A percentile compares a stretch with the other conserved stretches of the same genome.
These are phyloP conservation scores for Calonectria honghensis DNA, from an alignment of 2,329 filamentous ascomycete species.

Conservation along the genomic window DNA sequence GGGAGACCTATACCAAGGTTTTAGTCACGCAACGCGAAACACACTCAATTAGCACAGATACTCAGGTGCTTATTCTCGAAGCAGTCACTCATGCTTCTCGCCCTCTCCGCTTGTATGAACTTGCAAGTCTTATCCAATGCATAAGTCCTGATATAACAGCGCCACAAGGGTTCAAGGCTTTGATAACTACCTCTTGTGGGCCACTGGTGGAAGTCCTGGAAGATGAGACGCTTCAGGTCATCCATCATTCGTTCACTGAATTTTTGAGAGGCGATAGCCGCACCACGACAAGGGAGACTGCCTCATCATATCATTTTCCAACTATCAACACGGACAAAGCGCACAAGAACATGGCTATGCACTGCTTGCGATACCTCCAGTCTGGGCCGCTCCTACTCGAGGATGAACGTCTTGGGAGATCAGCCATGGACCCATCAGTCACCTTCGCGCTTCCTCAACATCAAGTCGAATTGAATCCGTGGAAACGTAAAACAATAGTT, in stretches of 20 bases:
- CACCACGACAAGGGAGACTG: neutral
- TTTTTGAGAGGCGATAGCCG: conserved; percentile 60
- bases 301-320: conserved; percentile 35
- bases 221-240: conserved; percentile 65
- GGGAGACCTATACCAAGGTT: conserved; percentile 59
- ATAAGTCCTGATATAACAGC: conserved; percentile 45
- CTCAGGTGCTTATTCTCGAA: conserved; percentile 61
- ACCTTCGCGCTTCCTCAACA: conserved; percentile 31
- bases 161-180: conserved; percentile 55
- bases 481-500: neutral
- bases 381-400: conserved; percentile 43
- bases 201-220: conserved; percentile 65
- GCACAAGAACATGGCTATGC: conserved; percentile 46
- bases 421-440: conserved; percentile 12
- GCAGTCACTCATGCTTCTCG: conserved; percentile 63
- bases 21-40: conserved; percentile 60
- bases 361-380: conserved; percentile 46
- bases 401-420: conserved; percentile 13
- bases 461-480: neutral
- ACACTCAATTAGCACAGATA: conserved; percentile 52
- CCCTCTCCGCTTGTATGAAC: conserved; percentile 63
- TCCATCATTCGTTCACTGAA: conserved; percentile 70
- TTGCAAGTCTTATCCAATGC: conserved; percentile 54
- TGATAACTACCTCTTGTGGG: conserved; percentile 62
- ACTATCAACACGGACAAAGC: conserved; percentile 44